These are phyloP conservation scores for Thelonectria blattea DNA, from an alignment of 2,329 filamentous ascomycete genomes.

Conservation along the genomic window DNA sequence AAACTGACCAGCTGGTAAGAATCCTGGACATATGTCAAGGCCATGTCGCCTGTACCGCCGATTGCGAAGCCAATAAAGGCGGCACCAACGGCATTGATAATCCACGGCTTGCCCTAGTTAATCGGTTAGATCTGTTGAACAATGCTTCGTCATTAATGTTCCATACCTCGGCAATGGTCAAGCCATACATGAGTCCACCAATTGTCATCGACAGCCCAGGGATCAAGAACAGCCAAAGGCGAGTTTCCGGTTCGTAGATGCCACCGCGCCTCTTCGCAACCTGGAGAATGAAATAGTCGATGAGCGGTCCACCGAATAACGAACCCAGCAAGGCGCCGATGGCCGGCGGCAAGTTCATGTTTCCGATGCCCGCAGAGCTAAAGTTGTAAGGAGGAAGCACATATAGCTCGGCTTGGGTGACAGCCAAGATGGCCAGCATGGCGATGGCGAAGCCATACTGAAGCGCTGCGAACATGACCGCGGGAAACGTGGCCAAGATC, in stretches of 20 bases:
- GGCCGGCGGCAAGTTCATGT: constrained; percentile 31
- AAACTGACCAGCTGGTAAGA: constrained; percentile 25
- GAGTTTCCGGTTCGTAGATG: constrained; percentile 29
- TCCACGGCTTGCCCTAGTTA: constrained; percentile 29
- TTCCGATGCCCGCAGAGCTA: constrained; percentile 21
- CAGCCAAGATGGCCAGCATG: constrained; percentile 28
- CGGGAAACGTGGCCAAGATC: constrained; percentile 10
- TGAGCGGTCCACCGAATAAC: constrained; percentile 19
- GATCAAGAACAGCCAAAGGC: constrained; percentile 26
- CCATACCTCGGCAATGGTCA: constrained; percentile 25
- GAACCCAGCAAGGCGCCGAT: constrained; percentile 22
- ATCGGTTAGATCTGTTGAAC: not conserved
- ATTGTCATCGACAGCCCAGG: constrained; percentile 24
- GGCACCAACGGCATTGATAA: constrained; percentile 26
- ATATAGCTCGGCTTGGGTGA: constrained; percentile 21
- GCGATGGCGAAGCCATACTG: constrained; percentile 25
- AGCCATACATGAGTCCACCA: constrained; percentile 28
- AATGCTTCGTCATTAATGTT: rapidly evolving
- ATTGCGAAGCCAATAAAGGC: constrained; percentile 29
- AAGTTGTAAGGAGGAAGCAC: constrained; percentile 24
- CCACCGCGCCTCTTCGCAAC: constrained; percentile 23
- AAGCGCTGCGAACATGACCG: constrained; percentile 18
- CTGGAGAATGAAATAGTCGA: constrained; percentile 25
- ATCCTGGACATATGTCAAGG: constrained; percentile 28
- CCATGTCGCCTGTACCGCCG: constrained; percentile 27